phyloP scores from a whole-genome alignment of 352 stramenopile genomes.

The Globisporangium megalacanthum region DNA sequence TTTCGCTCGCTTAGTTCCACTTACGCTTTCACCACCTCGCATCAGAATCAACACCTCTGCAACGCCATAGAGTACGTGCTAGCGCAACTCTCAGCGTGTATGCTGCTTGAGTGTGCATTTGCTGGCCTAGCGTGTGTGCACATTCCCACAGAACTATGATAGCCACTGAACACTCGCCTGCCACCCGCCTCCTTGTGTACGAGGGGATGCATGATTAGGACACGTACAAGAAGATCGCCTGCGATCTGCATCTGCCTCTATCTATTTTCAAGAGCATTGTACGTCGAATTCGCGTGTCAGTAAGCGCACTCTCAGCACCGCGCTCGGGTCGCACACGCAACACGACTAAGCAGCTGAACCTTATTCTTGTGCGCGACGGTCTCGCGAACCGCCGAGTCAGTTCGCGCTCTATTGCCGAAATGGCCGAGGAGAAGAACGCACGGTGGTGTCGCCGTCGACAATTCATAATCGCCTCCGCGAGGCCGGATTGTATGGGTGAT shows the following conservation, averaged over 20 bases:
- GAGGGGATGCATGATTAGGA: neutral
- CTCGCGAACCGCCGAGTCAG: neutral
- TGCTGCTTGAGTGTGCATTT: neutral
- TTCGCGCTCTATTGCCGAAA: neutral
- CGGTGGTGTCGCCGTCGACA: neutral
- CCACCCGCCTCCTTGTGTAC: neutral
- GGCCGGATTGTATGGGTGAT: neutral
- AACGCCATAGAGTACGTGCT: too few relatives aligned
- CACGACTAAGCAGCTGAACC: neutral
- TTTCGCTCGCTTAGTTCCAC: too few relatives aligned
- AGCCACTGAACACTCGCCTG: neutral
- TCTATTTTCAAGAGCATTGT: constrained; percentile 3
- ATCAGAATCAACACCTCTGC: too few relatives aligned
- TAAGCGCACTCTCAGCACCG: neutral
- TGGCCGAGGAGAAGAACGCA: constrained; percentile 3
- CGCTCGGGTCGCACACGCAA: neutral
- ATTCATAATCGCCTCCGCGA: neutral
- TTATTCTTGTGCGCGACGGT: neutral
- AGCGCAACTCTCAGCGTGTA: too few relatives aligned
- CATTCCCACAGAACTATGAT: neutral
- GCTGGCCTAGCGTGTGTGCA: neutral
- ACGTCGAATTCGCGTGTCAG: neutral
- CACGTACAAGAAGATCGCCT: neutral
- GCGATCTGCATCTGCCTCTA: neutral
- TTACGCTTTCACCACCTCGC: too few relatives aligned